Conservation (phyloP, 2,329 filamentous ascomycete species). For the Pseudogymnoascus sp. region DNA sequence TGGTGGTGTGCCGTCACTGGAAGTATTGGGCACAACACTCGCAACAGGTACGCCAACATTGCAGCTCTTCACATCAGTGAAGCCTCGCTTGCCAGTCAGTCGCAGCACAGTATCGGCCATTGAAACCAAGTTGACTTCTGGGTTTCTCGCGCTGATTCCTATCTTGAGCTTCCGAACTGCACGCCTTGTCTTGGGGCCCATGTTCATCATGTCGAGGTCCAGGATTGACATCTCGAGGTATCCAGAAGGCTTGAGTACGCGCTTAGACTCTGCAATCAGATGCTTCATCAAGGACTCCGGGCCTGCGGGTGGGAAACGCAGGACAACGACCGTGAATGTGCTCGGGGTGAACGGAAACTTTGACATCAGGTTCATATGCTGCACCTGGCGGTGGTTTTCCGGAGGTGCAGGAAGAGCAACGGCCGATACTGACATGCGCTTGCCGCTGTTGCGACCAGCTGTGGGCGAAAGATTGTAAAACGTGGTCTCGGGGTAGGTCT, state of each 20-base stretch:
- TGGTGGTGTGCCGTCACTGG: slow-evolving; percentile 18
- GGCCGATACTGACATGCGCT: slow-evolving; percentile 22
- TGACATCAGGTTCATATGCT: slow-evolving; percentile 46
- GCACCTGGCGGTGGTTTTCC: slow-evolving; percentile 68
- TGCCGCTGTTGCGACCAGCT: slow-evolving; percentile 39
- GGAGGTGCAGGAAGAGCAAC: slow-evolving; percentile 48
- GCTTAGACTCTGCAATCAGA: slow-evolving; percentile 65
- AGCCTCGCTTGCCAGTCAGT: slow-evolving; percentile 60
- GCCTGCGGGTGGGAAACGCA: slow-evolving; percentile 65
- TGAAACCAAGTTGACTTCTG: slow-evolving; percentile 52
- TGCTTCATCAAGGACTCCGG: slow-evolving; percentile 62
- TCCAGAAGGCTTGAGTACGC: slow-evolving; percentile 69
- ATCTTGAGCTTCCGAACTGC: slow-evolving; percentile 66
- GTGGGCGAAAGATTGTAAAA: slow-evolving; percentile 67
- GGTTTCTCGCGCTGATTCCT: slow-evolving; percentile 52
- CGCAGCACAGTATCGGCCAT: slow-evolving; percentile 55
- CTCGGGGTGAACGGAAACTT: slow-evolving; percentile 69
- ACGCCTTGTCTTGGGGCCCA: slow-evolving; percentile 64
- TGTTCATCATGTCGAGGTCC: slow-evolving; percentile 74
- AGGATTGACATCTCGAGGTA: slow-evolving; percentile 73
- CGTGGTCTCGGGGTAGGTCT: slow-evolving; percentile 66
- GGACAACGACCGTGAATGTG: slow-evolving; percentile 68
- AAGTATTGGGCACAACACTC: slow-evolving; percentile 37
- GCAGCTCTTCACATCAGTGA: slow-evolving; percentile 65
- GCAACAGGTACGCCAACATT: slow-evolving; percentile 70